Evolutionary conservation across 2,329 filamentous ascomycete genomes (phyloP), one percentile per base, ranked within the genome.

Genomic region (Malbranchea zuffiana): DNA sequence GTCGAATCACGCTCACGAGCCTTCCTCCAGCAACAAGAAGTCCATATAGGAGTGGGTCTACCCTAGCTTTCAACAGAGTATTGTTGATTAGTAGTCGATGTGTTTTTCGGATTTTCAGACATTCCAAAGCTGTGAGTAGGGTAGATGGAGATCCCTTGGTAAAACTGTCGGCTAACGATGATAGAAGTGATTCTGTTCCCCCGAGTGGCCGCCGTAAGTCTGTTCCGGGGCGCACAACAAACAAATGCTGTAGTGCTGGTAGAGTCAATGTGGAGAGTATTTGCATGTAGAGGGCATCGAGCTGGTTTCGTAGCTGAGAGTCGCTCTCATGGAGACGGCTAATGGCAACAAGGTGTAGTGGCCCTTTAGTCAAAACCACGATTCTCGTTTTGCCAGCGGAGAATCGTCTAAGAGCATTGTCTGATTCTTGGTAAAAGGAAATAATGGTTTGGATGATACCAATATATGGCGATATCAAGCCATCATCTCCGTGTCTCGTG

Each of bases 371-470:
- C 34, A 81, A 67, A 43, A 98, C 74, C 17, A 94, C 83, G 49
- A 98, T 96, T 41, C 82, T 79, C 17, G 84, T 78, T 36, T 78
- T 74, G 10, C 82, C 86, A n/a, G 90, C 87, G 2, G 80, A 85
- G 55, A 98, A 98, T 10, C 80, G 80, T 46, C 75, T 74, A 7
- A 98, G 68, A 1, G 74, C 75, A 54, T 94, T 83, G 39, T 81
- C 73, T 6, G 80, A 74, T 30, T 78, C 78, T 55, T 94, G 81
- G 54, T 92, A 96, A 56, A 95, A 95, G 1, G 90, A 96, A 44
- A 98, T 94, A 49, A 98, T 88, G 28, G 90, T 98, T 57, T 96
- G 90, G 2, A 95, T 80, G 12, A 98, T 80, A 26, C 90, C 90
- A 56, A 96, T 88, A 50, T 90, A 95, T 34, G 82, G 82, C 50